Conservation (phyloP, 345 rosid species). For the Pelargonium nanum region DNA sequence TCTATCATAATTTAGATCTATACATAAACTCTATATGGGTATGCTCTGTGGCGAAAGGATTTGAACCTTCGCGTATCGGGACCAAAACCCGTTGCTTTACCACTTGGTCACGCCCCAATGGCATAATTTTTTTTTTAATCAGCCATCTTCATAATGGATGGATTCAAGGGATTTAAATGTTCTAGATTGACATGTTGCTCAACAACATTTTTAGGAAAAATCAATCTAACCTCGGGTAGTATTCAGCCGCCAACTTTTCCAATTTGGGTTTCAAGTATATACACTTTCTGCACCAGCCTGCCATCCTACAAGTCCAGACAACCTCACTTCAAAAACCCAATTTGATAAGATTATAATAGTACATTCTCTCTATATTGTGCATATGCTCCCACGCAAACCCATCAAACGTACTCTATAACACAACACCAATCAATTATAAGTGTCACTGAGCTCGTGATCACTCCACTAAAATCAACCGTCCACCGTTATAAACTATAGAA, state of each 20-base stretch:
- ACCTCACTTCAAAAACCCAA: not conserved
- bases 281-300: conserved; percentile 94
- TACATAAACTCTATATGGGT: too few species aligned
- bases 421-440: not conserved
- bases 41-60: too few species aligned
- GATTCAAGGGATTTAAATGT: not conserved
- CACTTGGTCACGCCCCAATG: too few species aligned
- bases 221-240: conserved; percentile 54
- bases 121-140: too few species aligned
- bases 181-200: not conserved
- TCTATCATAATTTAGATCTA: too few species aligned
- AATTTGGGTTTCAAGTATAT: conserved; percentile 74
- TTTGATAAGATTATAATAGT: not conserved
- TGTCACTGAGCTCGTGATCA: too few species aligned
- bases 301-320: conserved; percentile 65
- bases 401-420: not conserved
- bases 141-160: too few species aligned
- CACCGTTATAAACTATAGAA: too few species aligned
- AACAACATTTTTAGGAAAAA: not conserved
- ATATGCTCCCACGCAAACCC: too few species aligned
- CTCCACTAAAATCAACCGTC: too few species aligned
- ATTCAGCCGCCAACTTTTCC: conserved; percentile 87
- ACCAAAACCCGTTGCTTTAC: too few species aligned
- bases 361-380: not conserved
- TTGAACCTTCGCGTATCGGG: too few species aligned